Evolutionary conservation across 257 asterid species (phyloP).

Genomic region (Nicotiana undulata): DNA sequence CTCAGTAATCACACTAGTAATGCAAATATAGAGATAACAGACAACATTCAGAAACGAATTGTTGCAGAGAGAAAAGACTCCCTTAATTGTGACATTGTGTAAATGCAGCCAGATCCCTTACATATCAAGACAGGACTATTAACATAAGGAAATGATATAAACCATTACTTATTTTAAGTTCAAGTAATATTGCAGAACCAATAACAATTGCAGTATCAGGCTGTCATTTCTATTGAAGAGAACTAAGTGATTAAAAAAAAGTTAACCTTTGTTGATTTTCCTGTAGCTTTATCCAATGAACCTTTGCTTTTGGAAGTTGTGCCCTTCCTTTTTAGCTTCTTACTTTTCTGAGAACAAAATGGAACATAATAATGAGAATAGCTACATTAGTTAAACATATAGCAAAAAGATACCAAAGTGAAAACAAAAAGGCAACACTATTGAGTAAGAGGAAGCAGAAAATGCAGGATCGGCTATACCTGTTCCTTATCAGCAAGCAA

Average conservation of each 20-base stretch:
- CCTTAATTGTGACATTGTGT: too few relatives aligned
- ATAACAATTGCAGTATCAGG: neutral
- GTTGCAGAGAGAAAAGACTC: too few relatives aligned
- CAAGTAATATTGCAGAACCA: neutral
- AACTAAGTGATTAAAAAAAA: neutral
- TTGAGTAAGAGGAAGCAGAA: neutral
- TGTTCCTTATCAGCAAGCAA: constrained; percentile 76
- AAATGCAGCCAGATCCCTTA: too few relatives aligned
- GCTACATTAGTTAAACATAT: neutral
- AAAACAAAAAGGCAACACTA: neutral
- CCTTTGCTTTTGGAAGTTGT: constrained; percentile 42
- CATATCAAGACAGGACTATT: too few relatives aligned
- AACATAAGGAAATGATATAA: too few relatives aligned
- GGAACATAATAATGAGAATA: neutral
- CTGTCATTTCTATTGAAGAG: neutral
- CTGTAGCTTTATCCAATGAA: constrained; percentile 27
- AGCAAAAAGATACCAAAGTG: neutral
- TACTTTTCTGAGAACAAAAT: constrained; percentile 29
- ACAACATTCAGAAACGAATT: too few relatives aligned
- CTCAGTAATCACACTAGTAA: too few relatives aligned
- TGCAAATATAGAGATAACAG: too few relatives aligned
- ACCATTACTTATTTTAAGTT: neutral
- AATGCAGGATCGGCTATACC: constrained; percentile 20
- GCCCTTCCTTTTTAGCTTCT: constrained; percentile 41
- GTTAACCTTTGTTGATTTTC: constrained; percentile 51